Evolutionary conservation across 345 rosid genomes (phyloP).

Genomic region (Aegle marmelos): DNA sequence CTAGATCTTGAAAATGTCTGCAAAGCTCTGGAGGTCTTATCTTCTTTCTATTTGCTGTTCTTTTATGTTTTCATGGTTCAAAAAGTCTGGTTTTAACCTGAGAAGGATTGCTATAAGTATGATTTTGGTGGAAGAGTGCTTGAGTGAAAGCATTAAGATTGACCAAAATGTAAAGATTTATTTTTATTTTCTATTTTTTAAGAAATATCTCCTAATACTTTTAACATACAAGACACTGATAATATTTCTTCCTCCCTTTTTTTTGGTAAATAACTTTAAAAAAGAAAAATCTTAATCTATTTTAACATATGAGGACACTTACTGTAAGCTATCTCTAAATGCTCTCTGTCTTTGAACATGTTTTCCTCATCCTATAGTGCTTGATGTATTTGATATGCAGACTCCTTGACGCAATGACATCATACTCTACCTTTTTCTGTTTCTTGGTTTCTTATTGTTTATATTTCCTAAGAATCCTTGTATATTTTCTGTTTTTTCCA

Average conservation of each 20-base stretch:
- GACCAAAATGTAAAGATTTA: background rate
- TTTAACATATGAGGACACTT: conserved; percentile 10
- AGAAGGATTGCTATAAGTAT: background rate
- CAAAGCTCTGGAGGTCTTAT: conserved; percentile 90
- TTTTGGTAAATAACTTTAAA: too few species aligned
- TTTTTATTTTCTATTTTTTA: background rate
- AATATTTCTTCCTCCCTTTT: too few species aligned
- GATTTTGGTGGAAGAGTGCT: background rate
- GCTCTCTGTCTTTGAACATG: conserved; percentile 2
- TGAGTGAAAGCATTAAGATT: background rate
- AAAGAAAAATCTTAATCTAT: background rate
- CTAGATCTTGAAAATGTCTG: conserved; percentile 74
- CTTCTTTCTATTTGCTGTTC: conserved; percentile 15
- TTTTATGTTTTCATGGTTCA: background rate
- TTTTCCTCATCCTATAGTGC: background rate
- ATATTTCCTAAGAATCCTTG: background rate
- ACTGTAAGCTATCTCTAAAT: background rate
- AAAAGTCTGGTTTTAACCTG: conserved; percentile 21
- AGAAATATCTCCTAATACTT: too few species aligned
- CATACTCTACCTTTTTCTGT: background rate
- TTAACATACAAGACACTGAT: too few species aligned
- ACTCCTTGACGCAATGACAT: background rate
- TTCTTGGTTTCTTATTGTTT: background rate
- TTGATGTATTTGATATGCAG: background rate
- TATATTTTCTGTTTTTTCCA: background rate